phyloP scores from a whole-genome alignment of 495 filamentous ascomycete species.

The Diplogelasinospora grovesii region DNA sequence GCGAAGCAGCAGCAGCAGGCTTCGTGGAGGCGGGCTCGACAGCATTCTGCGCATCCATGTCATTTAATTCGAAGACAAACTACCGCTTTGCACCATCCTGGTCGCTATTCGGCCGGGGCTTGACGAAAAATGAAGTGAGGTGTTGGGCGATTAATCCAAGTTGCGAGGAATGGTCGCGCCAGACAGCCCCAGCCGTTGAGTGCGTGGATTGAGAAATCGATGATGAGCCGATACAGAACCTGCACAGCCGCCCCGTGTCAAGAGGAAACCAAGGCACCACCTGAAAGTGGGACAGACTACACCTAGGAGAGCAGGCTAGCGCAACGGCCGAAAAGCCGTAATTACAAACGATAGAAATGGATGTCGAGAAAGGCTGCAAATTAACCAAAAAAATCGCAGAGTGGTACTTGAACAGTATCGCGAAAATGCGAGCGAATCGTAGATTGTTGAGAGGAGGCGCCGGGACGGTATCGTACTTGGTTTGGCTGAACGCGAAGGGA shows the following conservation, averaged over 20 bases:
- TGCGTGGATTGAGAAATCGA: slow-evolving; percentile 3
- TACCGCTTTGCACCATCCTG: slow-evolving; percentile 48
- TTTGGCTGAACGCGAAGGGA: slow-evolving; percentile 14
- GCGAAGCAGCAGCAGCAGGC: slow-evolving; percentile 46
- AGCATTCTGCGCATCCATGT: slow-evolving; percentile 56
- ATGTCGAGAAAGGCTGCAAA: too few relatives aligned
- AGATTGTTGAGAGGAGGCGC: slow-evolving; percentile 10
- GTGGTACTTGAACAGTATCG: too few relatives aligned
- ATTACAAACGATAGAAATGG: slow-evolving; percentile 13
- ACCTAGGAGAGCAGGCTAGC: not conserved
- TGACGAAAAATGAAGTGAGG: slow-evolving; percentile 6
- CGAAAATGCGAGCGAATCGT: slow-evolving; percentile 6
- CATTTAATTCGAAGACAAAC: slow-evolving; percentile 45
- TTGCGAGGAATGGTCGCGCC: slow-evolving; percentile 19
- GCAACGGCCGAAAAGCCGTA: slow-evolving; percentile 9
- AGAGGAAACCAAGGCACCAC: slow-evolving; percentile 5
- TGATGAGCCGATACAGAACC: slow-evolving; percentile 12
- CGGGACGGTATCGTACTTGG: slow-evolving; percentile 11
- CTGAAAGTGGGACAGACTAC: slow-evolving; percentile 2
- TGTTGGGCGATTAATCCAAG: slow-evolving; percentile 20
- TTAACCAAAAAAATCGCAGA: too few relatives aligned
- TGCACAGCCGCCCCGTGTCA: slow-evolving; percentile 22
- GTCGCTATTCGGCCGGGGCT: slow-evolving; percentile 34
- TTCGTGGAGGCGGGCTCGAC: slow-evolving; percentile 50
- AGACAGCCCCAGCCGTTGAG: slow-evolving; percentile 7